Evolutionary conservation across 2,329 filamentous ascomycete species (phyloP), one percentile per base, ranked within the genome.

Genomic region (Parastagonospora nodorum): DNA sequence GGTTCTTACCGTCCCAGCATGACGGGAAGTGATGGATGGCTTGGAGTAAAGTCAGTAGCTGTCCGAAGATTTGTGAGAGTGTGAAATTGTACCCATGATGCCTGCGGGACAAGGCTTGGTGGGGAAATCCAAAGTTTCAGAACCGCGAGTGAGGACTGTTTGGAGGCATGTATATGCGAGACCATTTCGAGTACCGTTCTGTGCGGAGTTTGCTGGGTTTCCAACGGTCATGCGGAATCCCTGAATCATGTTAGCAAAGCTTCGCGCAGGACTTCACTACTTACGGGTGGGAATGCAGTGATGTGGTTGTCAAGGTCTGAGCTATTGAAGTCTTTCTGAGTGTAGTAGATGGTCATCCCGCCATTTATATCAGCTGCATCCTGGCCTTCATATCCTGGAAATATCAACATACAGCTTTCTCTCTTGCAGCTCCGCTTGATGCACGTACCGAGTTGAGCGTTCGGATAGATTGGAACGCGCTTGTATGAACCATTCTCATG

Each of bases 21-120:
- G 16, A 15, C 19, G 58, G 59, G 48, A 65, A 64, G 38, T 63
- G 62, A 32, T 63, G 59, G 24, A 63, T 60, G 5, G 45, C 47
- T 37, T n/a, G 87, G 87, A 74, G 89, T 87, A 76, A 87, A 32
- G 42, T 59, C 40, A 43, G 53, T 45, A 11, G 53, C 4, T 37
- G 33, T n/a, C 33, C n/a, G 8, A 32, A 8, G 8, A 32, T 11
- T 4, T 3, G 19, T 24, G 19, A 24, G 19, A 5, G 8, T 32
- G 30, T 32, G 30, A 32, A 4, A 4, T 32, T 32, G 30, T n/a
- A 32, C 14, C 60, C 59, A 63, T 64, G 24, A 66, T 65, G 2
- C 64, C 64, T 1, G 55, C 61, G 1, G 58, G 48, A 31, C 64
- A 68, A 2, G 63, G 60, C 19, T 57, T 40, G 1, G 40, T 50